These are phyloP conservation scores for Ophiostoma himal-ulmi DNA, from an alignment of 2,329 filamentous ascomycete genomes.

Conservation along the genomic window DNA sequence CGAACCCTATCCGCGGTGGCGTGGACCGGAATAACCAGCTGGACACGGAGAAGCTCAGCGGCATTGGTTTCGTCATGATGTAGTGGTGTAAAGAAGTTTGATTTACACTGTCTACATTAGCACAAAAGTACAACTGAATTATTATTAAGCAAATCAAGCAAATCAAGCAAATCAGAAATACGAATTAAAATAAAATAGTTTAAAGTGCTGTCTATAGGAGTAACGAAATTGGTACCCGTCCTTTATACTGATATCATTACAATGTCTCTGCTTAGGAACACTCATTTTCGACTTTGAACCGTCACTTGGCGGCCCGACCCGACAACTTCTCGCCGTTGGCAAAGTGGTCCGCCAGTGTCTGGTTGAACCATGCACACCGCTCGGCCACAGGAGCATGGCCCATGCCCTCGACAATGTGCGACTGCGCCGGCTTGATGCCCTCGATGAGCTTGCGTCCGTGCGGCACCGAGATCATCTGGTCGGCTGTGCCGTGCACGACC, in stretches of 20 bases:
- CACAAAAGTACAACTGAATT: neutral
- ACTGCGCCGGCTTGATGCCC: constrained; percentile 56
- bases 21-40: constrained; percentile 73
- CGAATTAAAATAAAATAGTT: neutral
- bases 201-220: neutral
- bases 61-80: constrained; percentile 79
- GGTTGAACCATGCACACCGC: constrained; percentile 62
- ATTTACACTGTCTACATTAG: neutral
- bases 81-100: neutral
- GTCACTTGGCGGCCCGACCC: constrained; percentile 22
- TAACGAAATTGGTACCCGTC: neutral
- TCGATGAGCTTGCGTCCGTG: constrained; percentile 65
- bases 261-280: neutral
- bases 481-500: constrained; percentile 68
- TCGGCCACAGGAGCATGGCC: constrained; percentile 74
- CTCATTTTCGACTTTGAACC: too few species aligned
- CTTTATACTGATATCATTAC: neutral
- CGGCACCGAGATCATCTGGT: constrained; percentile 69
- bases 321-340: constrained; percentile 46
- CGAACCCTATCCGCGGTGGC: constrained; percentile 76
- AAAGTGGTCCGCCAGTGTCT: constrained; percentile 53
- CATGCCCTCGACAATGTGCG: constrained; percentile 60
- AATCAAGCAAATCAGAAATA: neutral
- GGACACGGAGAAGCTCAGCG: constrained; percentile 72
- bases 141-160: neutral